Evolutionary conservation across 2,329 filamentous ascomycete genomes (phyloP).

Genomic region (Cladosporium sphaerospermum): DNA sequence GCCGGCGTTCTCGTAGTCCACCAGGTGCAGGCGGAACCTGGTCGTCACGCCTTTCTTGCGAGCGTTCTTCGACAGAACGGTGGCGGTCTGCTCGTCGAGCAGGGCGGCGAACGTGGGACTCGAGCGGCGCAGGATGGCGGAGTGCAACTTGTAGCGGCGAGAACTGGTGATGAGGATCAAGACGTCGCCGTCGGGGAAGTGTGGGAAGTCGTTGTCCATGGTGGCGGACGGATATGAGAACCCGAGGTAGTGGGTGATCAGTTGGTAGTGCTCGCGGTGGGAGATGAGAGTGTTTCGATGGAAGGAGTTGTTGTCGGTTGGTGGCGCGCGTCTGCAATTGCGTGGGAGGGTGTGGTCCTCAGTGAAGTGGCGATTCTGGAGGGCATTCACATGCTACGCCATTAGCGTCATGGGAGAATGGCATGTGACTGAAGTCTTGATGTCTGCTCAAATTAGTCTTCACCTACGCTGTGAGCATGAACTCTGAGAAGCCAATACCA

Average conservation of each 20-base stretch:
- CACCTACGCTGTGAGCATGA: too few relatives aligned
- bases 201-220: constrained; percentile 27
- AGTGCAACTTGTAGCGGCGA: constrained; percentile 36
- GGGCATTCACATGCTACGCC: too few relatives aligned
- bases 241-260: background rate
- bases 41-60: constrained; percentile 19
- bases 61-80: constrained; percentile 26
- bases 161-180: constrained; percentile 31
- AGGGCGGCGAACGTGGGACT: constrained; percentile 19
- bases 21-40: constrained; percentile 21
- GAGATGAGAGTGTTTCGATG: background rate
- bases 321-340: too few relatives aligned
- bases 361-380: too few relatives aligned
- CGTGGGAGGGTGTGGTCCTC: too few relatives aligned
- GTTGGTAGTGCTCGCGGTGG: constrained; percentile 10
- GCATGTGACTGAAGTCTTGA: too few relatives aligned
- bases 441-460: too few relatives aligned
- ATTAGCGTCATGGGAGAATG: too few relatives aligned
- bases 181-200: constrained; percentile 36
- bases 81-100: constrained; percentile 20
- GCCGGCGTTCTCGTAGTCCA: constrained; percentile 14
- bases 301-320: background rate
- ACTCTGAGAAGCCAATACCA: too few relatives aligned
- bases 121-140: constrained; percentile 27
- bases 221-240: background rate